These are phyloP conservation scores for Botrytis aclada DNA, from an alignment of 2,329 filamentous ascomycete genomes.

Conservation along the genomic window DNA sequence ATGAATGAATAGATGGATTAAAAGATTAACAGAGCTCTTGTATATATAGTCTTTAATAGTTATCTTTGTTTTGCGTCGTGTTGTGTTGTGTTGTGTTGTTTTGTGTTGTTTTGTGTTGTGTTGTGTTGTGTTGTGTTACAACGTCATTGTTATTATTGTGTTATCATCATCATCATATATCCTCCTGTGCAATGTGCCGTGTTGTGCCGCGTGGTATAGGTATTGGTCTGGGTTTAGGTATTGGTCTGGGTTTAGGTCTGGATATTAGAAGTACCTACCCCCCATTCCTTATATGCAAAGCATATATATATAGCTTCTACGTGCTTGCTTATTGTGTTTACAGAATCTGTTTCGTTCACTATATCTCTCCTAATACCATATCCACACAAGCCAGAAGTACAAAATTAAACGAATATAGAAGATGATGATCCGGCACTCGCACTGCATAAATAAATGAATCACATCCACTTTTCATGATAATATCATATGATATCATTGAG, in stretches of 20 bases:
- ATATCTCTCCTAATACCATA: background rate
- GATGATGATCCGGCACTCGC: rapidly evolving
- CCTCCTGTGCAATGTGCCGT: no score
- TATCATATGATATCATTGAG: background rate
- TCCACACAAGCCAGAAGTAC: background rate
- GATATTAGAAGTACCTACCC: background rate
- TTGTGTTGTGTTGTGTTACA: no score
- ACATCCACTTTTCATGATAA: background rate
- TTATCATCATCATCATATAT: no score
- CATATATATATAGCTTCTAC: no score
- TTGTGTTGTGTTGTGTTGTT: no score
- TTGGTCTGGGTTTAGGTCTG: background rate
- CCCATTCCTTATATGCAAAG: no score
- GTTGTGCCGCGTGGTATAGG: no score
- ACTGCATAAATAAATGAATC: background rate
- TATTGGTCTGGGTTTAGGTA: background rate
- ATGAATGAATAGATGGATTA: background rate
- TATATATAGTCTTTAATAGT: no score
- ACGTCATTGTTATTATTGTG: background rate
- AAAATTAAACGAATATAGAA: background rate
- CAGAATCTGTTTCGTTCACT: no score
- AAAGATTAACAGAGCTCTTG: no score
- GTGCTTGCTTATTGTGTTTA: no score
- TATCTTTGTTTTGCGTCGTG: no score
- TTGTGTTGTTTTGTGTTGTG: background rate